Base-by-base conservation (phyloP, 768 basidiomycete genomes). In the Clitopilus passeckerianus region DNA sequence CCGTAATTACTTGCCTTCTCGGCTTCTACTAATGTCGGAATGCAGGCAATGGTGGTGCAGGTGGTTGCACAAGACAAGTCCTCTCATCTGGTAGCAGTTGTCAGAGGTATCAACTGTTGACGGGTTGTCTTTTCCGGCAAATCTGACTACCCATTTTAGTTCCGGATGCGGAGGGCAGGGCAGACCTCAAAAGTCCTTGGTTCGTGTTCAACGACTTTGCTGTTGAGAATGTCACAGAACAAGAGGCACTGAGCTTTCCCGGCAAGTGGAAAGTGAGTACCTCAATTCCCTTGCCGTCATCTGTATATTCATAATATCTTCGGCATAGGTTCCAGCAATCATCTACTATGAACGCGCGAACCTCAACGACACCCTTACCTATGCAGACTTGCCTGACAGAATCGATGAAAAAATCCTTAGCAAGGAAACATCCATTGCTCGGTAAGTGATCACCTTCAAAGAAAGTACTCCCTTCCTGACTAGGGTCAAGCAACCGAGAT, bases 131-230 rank as follows among this genome's bases (percentile, higher is more conserved):
- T 43, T 34, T 41, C 46, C 54, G 34, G 55, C 24, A 24, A 56
- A 22, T 27, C 4, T 62, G 30, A 34, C 33, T 10, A 41, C 34
- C 15, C 5, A 15, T 30, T 18, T 14, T 20, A 93, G 91, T 95
- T 37, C 91, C 91, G 0, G 86, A 88, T 59, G 83, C 83, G 0
- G 86, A 87, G 66, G 71, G 67, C 7, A 67, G 75, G 10, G 59
- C 68, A 1, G 72, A 77, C 56, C 58, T 67, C 15, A 64, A 63
- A 18, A 86, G 84, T 57, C 84, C 86, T 1, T 99, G 97, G 97
- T 89, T 89, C 66, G 72, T 98, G 57, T 98, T 98, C 85, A 99
- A 99, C 67, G 97, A 99, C 68, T 99, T 99, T 67, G 80, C 87
- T 1, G 97, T 99, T 12, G 79, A 80, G 53, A 91, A 91, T 58